A percentile compares a stretch with the other conserved stretches of the same genome.
These are phyloP conservation scores for Paraphaeosphaeria sporulosa DNA, from an alignment of 2,329 filamentous ascomycete genomes.

Conservation along the genomic window DNA sequence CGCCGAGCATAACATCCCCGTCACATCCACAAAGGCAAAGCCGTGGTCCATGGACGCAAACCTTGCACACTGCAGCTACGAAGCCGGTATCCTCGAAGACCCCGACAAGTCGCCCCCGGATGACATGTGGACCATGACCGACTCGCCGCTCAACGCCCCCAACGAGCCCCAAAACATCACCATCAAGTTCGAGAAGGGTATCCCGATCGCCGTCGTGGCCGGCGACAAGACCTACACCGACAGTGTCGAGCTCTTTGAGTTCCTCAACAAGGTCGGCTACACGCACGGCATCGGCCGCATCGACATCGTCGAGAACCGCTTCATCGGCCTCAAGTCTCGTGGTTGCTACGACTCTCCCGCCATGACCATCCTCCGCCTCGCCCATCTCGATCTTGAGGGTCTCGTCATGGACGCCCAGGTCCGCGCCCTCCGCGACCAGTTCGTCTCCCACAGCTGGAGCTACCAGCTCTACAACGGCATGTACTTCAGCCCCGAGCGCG, in stretches of 20 bases:
- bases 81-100: slow-evolving; percentile 74
- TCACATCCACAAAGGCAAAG: slow-evolving; percentile 75
- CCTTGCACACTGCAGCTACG: slow-evolving; percentile 79
- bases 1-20: slow-evolving; percentile 70
- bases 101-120: slow-evolving; percentile 70
- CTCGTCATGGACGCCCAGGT: slow-evolving; percentile 74
- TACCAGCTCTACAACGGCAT: slow-evolving; percentile 66
- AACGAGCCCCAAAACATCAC: slow-evolving; percentile 75
- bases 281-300: slow-evolving; percentile 79
- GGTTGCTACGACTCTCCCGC: slow-evolving; percentile 74
- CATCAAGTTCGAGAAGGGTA: slow-evolving; percentile 75
- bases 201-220: slow-evolving; percentile 72
- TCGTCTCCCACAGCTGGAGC: slow-evolving; percentile 63
- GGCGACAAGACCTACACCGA: slow-evolving; percentile 69
- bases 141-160: slow-evolving; percentile 73
- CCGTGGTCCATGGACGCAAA: slow-evolving; percentile 76
- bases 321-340: slow-evolving; percentile 80
- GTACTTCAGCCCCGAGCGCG: slow-evolving; percentile 75
- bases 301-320: slow-evolving; percentile 84
- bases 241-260: slow-evolving; percentile 74
- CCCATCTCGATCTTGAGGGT: slow-evolving; percentile 70
- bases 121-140: slow-evolving; percentile 82
- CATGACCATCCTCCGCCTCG: slow-evolving; percentile 59
- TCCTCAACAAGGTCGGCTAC: slow-evolving; percentile 74
- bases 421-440: slow-evolving; percentile 73